phyloP scores from a whole-genome alignment of 805 yeast species.

The Candida takata region DNA sequence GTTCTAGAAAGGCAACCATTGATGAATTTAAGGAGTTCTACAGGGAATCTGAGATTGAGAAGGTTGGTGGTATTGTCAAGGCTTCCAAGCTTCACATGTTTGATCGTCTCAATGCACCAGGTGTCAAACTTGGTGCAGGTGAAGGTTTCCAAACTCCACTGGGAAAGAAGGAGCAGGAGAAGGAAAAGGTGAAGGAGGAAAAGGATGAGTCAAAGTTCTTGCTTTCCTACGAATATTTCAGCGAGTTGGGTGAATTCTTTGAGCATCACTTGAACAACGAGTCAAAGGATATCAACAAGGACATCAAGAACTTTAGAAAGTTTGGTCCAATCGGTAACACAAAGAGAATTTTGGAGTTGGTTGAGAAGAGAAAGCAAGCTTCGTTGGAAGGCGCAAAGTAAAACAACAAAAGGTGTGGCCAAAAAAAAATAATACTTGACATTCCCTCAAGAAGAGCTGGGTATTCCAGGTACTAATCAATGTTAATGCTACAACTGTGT shows the following conservation, averaged over 20 bases:
- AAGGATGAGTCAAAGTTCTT: constrained; percentile 39
- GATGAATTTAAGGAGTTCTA: constrained; percentile 66
- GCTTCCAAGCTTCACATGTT: constrained; percentile 74
- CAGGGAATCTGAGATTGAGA: constrained; percentile 55
- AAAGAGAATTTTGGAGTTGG: constrained; percentile 31
- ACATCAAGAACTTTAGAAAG: constrained; percentile 58
- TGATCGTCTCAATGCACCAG: constrained; percentile 48
- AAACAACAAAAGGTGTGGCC: too few relatives aligned
- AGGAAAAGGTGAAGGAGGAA: too few relatives aligned
- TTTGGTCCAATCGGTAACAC: constrained; percentile 53
- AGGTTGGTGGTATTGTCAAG: constrained; percentile 66
- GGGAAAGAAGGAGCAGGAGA: too few relatives aligned
- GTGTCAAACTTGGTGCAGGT: constrained; percentile 58
- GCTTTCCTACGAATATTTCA: constrained; percentile 50
- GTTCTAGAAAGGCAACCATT: constrained; percentile 64
- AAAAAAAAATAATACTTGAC: too few relatives aligned
- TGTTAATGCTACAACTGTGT: too few relatives aligned
- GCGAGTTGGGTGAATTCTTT: constrained; percentile 42
- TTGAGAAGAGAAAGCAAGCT: constrained; percentile 13
- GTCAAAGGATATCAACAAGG: constrained; percentile 30
- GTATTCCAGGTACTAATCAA: too few relatives aligned
- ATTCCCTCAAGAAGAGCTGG: too few relatives aligned
- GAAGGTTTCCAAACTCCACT: constrained; percentile 67
- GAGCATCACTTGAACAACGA: constrained; percentile 31
- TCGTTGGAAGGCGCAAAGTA: too few relatives aligned